These are phyloP conservation scores for Colletotrichum trifolii DNA, from an alignment of 2,329 filamentous ascomycete genomes.

Conservation along the genomic window DNA sequence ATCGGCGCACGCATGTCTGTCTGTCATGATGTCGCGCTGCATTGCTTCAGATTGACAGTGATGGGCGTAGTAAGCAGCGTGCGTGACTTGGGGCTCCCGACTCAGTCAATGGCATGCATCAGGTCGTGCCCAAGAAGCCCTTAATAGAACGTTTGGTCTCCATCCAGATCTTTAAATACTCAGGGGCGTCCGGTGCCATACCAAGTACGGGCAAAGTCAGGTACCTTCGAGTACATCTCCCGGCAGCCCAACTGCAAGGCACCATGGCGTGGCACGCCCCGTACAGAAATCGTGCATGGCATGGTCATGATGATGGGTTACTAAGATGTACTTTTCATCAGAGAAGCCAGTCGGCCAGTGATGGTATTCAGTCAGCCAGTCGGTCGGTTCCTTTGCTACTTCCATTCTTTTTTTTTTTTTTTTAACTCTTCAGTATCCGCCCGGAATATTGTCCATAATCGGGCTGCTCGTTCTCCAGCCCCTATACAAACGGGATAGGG, in stretches of 20 bases:
- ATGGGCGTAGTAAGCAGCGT: not conserved
- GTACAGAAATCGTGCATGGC: not conserved
- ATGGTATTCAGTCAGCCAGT: too few relatives aligned
- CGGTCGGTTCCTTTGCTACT: too few relatives aligned
- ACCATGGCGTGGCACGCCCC: not conserved
- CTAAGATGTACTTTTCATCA: too few relatives aligned
- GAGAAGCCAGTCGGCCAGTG: too few relatives aligned
- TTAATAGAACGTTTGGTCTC: slow-evolving; percentile 25
- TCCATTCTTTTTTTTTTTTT: too few relatives aligned
- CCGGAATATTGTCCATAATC: not conserved
- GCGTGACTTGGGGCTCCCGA: slow-evolving; percentile 15
- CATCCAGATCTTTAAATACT: slow-evolving; percentile 33
- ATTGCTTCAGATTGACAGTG: too few relatives aligned
- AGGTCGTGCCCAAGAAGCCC: slow-evolving; percentile 22
- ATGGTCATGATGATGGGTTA: not conserved
- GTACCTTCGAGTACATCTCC: slow-evolving; percentile 19
- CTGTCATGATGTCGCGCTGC: too few relatives aligned
- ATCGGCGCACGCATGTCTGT: too few relatives aligned
- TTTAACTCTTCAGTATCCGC: too few relatives aligned
- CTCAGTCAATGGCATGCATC: slow-evolving; percentile 23
- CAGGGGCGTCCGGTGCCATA: slow-evolving; percentile 18
- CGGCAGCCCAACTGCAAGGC: not conserved
- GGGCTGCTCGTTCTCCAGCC: slow-evolving; percentile 2
- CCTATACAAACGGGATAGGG: slow-evolving; percentile 25
- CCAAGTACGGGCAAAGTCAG: slow-evolving; percentile 20